Conservation (phyloP, 1,284 basidiomycete genomes). For the Cryptococcus hybrid region DNA sequence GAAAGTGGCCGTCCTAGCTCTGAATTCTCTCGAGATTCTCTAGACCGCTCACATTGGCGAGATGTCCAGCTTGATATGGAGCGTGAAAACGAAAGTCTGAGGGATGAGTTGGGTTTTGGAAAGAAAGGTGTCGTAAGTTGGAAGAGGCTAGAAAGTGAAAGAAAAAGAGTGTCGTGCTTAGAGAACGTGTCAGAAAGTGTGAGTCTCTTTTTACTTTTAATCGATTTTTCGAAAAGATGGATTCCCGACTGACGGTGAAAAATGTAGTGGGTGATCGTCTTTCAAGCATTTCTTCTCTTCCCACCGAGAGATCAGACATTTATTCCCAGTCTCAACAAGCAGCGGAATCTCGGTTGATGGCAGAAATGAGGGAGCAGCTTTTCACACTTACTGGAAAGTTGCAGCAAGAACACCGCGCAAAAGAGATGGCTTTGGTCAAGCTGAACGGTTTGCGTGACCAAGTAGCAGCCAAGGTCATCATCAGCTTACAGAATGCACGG, state of each 20-base stretch:
- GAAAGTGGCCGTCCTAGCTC: slow-evolving; percentile 11
- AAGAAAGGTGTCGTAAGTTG: slow-evolving; percentile 28
- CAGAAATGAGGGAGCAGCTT: slow-evolving; percentile 39
- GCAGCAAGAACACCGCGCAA: slow-evolving; percentile 39
- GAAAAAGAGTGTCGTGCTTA: slow-evolving; percentile 16
- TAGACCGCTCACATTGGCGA: slow-evolving; percentile 14
- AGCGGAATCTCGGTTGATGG: slow-evolving; percentile 25
- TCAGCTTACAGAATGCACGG: no score
- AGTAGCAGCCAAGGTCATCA: slow-evolving; percentile 4
- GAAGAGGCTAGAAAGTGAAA: slow-evolving; percentile 39
- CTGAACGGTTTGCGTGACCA: slow-evolving; percentile 13
- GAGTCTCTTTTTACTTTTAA: slow-evolving; percentile 10
- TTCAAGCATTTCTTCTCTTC: slow-evolving; percentile 25
- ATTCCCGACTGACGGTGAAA: background rate
- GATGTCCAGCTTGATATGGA: slow-evolving; percentile 36
- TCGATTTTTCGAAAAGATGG: background rate
- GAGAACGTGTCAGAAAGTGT: slow-evolving; percentile 44
- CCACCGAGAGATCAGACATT: slow-evolving; percentile 6
- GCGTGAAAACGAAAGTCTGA: slow-evolving; percentile 41
- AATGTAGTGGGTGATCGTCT: slow-evolving; percentile 25
- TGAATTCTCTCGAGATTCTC: slow-evolving; percentile 14
- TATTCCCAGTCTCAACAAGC: slow-evolving; percentile 5
- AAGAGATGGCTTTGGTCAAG: slow-evolving; percentile 17
- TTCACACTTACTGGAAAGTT: slow-evolving; percentile 34
- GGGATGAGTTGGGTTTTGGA: slow-evolving; percentile 45